A percentile compares a stretch with the other conserved stretches of the same genome.
These are phyloP conservation scores for Iris pallida DNA, from an alignment of 116 monocot species.

Conservation along the genomic window DNA sequence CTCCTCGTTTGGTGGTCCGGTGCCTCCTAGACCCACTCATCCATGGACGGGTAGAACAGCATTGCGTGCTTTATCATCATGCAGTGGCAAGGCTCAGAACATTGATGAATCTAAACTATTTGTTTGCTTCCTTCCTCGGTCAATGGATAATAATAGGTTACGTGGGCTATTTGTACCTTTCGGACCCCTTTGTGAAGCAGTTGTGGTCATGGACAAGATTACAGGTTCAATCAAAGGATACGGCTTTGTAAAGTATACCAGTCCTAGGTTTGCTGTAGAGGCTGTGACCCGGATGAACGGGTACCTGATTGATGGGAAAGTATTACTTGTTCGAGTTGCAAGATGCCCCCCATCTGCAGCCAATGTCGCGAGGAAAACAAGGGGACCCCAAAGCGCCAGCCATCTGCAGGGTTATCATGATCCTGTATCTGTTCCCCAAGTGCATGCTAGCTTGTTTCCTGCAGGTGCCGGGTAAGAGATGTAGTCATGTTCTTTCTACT, in stretches of 20 bases:
- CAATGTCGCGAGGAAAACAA: too few relatives aligned
- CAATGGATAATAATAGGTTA: conserved; percentile 31
- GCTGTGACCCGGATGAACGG: conserved; percentile 48
- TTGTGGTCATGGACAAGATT: conserved; percentile 26
- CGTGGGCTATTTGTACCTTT: conserved; percentile 45
- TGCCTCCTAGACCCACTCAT: not conserved
- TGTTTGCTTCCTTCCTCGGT: conserved; percentile 38
- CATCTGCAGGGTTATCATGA: too few relatives aligned
- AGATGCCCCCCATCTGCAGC: conserved; percentile 1
- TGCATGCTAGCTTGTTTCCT: too few relatives aligned
- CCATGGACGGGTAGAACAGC: not conserved
- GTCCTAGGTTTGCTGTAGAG: conserved; percentile 26
- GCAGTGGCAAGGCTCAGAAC: conserved; percentile 12
- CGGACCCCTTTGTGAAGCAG: conserved; percentile 22
- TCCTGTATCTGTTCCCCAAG: too few relatives aligned
- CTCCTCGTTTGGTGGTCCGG: not conserved
- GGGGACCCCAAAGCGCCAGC: too few relatives aligned
- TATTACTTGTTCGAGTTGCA: conserved; percentile 29
- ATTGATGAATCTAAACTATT: conserved; percentile 39
- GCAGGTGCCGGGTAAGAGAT: too few relatives aligned
- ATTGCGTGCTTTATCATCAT: not conserved
- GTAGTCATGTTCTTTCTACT: too few relatives aligned
- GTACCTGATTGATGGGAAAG: conserved; percentile 30
- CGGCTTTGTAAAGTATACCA: conserved; percentile 50
- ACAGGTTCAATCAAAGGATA: conserved; percentile 46